A percentile compares a stretch with the other conserved stretches of the same genome.
phyloP scores from a whole-genome alignment of 306 rosid genomes.

The Rubus idaeus region DNA sequence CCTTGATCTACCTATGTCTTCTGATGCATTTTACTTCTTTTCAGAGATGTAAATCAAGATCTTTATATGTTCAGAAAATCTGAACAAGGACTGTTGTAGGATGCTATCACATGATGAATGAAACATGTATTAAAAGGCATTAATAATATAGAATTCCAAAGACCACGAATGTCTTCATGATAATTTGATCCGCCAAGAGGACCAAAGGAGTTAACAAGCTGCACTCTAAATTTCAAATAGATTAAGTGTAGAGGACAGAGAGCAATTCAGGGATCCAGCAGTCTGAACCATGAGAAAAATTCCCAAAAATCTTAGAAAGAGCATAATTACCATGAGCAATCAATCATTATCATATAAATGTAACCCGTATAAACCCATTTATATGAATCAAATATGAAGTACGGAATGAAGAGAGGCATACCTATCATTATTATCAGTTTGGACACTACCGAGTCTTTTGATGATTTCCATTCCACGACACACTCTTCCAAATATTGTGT shows the following conservation, averaged over 20 bases:
- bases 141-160: neutral
- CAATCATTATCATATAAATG: neutral
- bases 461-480: constrained; percentile 88
- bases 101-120: neutral
- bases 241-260: neutral
- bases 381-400: constrained; percentile 6
- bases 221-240: constrained; percentile 1
- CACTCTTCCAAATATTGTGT: constrained; percentile 93
- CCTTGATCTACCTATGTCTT: neutral
- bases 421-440: constrained; percentile 96
- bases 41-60: neutral
- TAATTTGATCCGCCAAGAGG: neutral
- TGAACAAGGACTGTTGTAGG: too few species aligned
- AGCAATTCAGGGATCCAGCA: neutral
- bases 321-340: neutral
- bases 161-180: neutral
- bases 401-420: constrained; percentile 28
- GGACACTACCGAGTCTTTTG: constrained; percentile 95
- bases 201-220: neutral
- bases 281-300: neutral
- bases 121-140: neutral
- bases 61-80: too few species aligned
- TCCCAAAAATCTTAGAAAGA: constrained; percentile 7
- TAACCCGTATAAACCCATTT: neutral
- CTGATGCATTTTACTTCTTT: neutral